A percentile compares a stretch with the other conserved stretches of the same genome.
Evolutionary conservation across 1,284 basidiomycete species (phyloP).

Genomic region (Moesziomyces parantarcticus): DNA sequence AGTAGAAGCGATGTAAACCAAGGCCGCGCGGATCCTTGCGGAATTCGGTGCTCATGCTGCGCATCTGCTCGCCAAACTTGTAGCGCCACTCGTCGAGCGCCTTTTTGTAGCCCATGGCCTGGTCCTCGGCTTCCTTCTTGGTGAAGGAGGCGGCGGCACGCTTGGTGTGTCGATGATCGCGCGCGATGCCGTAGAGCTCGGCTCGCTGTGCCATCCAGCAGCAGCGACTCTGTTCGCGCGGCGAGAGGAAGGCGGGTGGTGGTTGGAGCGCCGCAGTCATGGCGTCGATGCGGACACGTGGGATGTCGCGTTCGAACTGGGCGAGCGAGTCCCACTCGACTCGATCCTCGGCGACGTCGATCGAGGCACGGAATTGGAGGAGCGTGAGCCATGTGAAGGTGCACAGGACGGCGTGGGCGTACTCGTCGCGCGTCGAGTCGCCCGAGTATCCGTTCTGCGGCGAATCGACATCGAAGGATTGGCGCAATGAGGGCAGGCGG

Average conservation of each 20-base stretch:
- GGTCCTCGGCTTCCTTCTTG: conserved; percentile 41
- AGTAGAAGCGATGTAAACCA: conserved; percentile 41
- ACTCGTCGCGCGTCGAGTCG: conserved; percentile 28
- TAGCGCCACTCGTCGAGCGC: conserved; percentile 44
- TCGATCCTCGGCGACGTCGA: conserved; percentile 45
- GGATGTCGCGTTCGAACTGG: conserved; percentile 32
- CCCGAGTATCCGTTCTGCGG: conserved; percentile 2
- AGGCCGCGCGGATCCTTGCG: conserved; percentile 40
- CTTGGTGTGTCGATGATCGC: conserved; percentile 37
- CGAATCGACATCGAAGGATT: conserved; percentile 22
- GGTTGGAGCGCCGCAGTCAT: conserved; percentile 27
- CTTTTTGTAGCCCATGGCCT: conserved; percentile 29
- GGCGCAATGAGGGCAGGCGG: conserved; percentile 25
- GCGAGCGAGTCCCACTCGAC: conserved; percentile 39
- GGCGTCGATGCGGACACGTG: conserved; percentile 14
- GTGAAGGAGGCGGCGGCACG: conserved; percentile 24
- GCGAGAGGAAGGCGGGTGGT: conserved; percentile 28
- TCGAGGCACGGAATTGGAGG: conserved; percentile 33
- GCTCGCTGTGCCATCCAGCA: conserved; percentile 48
- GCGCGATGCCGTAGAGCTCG: conserved; percentile 34
- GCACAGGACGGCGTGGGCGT: conserved; percentile 37
- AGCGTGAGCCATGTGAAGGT: conserved; percentile 43
- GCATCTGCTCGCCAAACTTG: conserved; percentile 50
- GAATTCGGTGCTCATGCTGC: conserved; percentile 33
- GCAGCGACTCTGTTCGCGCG: conserved; percentile 42